Base-by-base conservation (phyloP, 495 filamentous ascomycete species). In the Bombardia bombarda region DNA sequence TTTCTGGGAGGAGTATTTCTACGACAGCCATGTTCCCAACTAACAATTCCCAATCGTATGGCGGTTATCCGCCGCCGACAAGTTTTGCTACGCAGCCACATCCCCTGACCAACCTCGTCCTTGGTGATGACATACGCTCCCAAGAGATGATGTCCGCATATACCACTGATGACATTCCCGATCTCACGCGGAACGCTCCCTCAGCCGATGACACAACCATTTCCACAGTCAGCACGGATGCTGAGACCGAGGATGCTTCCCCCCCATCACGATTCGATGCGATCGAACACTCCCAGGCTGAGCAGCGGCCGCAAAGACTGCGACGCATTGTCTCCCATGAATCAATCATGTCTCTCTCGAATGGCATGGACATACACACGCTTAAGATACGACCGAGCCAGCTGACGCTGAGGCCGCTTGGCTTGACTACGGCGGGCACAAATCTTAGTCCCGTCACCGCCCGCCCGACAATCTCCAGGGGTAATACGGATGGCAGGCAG, bases 311-410 rank as follows among this genome's bases (percentile, higher is more conserved):
- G 16, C 32, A 46, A 13, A 28, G 24, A 28, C 47, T 70, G 12
- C 68, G 64, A 3, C 67, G 72, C 3, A 51, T 63, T 1, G 32
- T 66, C 8, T 76, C 73, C 1, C 72, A 77, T 35, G 73, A 78
- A 49, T 75, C 73, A 28, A 71, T 78, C 45, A 63, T 76, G 45
- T 77, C 73, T 0, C 58, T 75, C 1, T 65, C 70, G 7, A 73
- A 74, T 33, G 68, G 68, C 0, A 62, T 77, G 39, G 73, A 77
- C 50, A 75, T 77, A 14, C 74, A 75, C 51, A 77, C 73, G 1
- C 61, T 78, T 17, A 68, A 68, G 43, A 65, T 61, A 0, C 57
- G 73, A 3, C 73, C 74, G 8, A 73, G 70, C 19, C 74, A 78
- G 40, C 60, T 75, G 10, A 63, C 65, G 0, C 64, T 78, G 5